phyloP scores from a whole-genome alignment of 768 basidiomycete species.

The Hygrocybe coccinea region DNA sequence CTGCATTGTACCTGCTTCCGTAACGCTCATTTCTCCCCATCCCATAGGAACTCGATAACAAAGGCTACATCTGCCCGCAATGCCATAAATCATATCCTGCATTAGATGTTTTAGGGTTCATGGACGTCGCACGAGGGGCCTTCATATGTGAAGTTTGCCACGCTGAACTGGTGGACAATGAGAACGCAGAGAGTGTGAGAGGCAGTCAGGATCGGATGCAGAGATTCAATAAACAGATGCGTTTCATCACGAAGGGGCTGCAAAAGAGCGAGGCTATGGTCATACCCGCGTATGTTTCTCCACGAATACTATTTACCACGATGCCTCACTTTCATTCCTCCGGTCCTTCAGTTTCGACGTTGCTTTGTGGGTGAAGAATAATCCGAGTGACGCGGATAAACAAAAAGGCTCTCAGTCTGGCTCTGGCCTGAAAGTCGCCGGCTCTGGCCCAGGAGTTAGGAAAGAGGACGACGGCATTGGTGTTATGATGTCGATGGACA shows the following conservation, averaged over 20 bases:
- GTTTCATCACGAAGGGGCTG: slow-evolving; percentile 79
- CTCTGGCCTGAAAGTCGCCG: slow-evolving; percentile 67
- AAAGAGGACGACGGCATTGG: slow-evolving; percentile 73
- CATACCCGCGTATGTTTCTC: slow-evolving; percentile 64
- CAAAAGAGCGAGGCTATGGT: slow-evolving; percentile 86
- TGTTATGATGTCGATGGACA: slow-evolving; percentile 85
- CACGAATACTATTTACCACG: background rate
- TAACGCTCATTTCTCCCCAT: background rate
- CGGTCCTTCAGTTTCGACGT: slow-evolving; percentile 65
- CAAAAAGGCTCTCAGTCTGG: slow-evolving; percentile 49
- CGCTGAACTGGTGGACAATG: slow-evolving; percentile 85
- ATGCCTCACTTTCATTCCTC: slow-evolving; percentile 1
- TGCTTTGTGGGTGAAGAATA: slow-evolving; percentile 71
- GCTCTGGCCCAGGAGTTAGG: slow-evolving; percentile 50
- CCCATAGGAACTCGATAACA: slow-evolving; percentile 85
- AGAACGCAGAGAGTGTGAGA: slow-evolving; percentile 77
- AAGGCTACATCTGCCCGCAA: slow-evolving; percentile 93
- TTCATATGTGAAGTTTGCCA: slow-evolving; percentile 87
- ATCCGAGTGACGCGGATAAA: slow-evolving; percentile 60
- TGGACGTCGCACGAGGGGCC: slow-evolving; percentile 60
- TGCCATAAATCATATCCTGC: slow-evolving; percentile 82
- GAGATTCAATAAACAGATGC: slow-evolving; percentile 87
- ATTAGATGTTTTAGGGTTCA: slow-evolving; percentile 78
- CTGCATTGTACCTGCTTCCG: background rate
- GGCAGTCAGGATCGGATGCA: slow-evolving; percentile 95